Percentiles rank a stretch among this genome's conserved stretches.
These are phyloP conservation scores for Nymphaea thermarum DNA, from an alignment of 164 flowering plant species.

Conservation along the genomic window DNA sequence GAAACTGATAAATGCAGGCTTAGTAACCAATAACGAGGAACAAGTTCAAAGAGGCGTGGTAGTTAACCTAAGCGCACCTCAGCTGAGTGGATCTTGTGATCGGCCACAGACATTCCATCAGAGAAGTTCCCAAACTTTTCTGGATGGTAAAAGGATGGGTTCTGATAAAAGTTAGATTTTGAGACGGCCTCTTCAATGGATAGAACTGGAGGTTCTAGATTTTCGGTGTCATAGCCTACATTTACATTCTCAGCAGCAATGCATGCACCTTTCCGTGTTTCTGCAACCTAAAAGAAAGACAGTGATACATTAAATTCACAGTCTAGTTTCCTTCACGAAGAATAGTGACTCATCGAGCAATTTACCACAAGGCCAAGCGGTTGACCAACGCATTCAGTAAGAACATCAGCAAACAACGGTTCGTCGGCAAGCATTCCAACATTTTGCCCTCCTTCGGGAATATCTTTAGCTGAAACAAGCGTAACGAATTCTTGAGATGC, in stretches of 20 bases:
- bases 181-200: constrained; percentile 84
- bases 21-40: background rate
- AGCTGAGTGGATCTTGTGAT: constrained; percentile 57
- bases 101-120: constrained; percentile 81
- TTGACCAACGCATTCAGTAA: constrained; percentile 59
- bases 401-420: constrained; percentile 64
- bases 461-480: constrained; percentile 54
- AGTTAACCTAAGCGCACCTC: constrained; percentile 27
- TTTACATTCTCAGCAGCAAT: constrained; percentile 54
- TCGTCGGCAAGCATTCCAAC: constrained; percentile 62
- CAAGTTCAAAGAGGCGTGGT: background rate
- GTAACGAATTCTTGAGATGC: constrained; percentile 29
- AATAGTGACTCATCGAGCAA: too few relatives aligned
- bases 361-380: constrained; percentile 69
- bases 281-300: constrained; percentile 49
- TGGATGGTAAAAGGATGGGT: constrained; percentile 47
- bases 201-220: constrained; percentile 63
- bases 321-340: background rate
- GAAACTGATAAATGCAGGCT: background rate
- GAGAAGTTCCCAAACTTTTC: constrained; percentile 56
- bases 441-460: constrained; percentile 59
- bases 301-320: too few relatives aligned
- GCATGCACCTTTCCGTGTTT: constrained; percentile 74
- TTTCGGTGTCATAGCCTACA: constrained; percentile 55
- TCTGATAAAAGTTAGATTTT: constrained; percentile 66